Conservation (phyloP, 2,329 filamentous ascomycete species). For the Ophiocordyceps camponoti-saundersi region DNA sequence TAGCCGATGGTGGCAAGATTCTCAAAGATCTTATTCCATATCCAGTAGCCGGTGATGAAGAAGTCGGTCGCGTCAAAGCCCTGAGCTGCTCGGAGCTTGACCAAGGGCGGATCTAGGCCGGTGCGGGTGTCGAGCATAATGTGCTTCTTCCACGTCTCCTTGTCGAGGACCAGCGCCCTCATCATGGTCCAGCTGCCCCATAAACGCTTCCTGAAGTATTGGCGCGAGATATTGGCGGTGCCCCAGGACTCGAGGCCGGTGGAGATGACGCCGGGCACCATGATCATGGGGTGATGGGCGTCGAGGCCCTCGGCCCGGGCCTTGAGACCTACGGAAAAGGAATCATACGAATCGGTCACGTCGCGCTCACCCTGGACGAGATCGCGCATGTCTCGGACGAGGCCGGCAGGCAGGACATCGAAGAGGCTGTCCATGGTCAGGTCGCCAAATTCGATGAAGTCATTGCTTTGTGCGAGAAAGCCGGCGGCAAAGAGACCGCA, state of each 20-base stretch:
- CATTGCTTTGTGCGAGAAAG: constrained; percentile 78
- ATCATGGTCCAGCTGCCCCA: constrained; percentile 99
- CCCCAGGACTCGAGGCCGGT: constrained; percentile 96
- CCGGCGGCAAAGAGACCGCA: constrained; percentile 79
- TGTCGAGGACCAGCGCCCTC: constrained; percentile 81
- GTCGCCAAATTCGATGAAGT: constrained; percentile 61
- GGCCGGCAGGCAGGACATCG: constrained; percentile 72
- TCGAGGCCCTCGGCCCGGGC: constrained; percentile 64
- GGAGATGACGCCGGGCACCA: constrained; percentile 96
- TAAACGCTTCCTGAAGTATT: constrained; percentile 83
- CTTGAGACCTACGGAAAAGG: constrained; percentile 79
- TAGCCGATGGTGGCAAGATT: constrained; percentile 93
- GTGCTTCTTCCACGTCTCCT: constrained; percentile 86
- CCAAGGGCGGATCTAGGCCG: constrained; percentile 73
- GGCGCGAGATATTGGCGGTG: constrained; percentile 65
- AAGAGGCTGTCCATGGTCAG: constrained; percentile 72
- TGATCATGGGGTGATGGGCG: constrained; percentile 79
- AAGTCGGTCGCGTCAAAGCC: constrained; percentile 98
- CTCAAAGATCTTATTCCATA: constrained; percentile 97
- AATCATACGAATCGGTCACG: constrained; percentile 70
- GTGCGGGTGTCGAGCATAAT: constrained; percentile 92
- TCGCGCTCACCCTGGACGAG: constrained; percentile 78
- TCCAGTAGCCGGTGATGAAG: constrained; percentile 87
- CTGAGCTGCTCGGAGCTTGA: constrained; percentile 85
- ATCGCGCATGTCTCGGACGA: constrained; percentile 74